Conservation (phyloP, 106 monocot species). For the Xerophyta viscosa region DNA sequence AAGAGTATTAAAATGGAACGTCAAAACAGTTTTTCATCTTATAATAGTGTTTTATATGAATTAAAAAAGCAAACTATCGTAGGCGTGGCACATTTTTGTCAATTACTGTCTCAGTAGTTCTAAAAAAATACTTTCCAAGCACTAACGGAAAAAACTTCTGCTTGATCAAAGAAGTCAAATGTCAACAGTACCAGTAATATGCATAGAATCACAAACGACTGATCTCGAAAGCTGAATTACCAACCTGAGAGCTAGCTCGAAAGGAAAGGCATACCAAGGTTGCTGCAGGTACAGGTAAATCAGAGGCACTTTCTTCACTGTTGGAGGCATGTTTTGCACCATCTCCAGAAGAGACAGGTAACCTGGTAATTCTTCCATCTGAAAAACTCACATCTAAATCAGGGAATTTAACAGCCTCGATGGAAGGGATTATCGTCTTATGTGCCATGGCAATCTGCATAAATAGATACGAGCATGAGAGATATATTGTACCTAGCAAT, state of each 20-base stretch:
- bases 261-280: conserved; percentile 82
- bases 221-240: no score
- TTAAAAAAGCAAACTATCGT: no score
- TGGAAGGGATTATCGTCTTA: conserved; percentile 65
- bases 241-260: conserved; percentile 90
- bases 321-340: conserved; percentile 11
- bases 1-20: not conserved
- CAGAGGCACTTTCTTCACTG: conserved; percentile 10
- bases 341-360: conserved; percentile 35
- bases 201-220: no score
- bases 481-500: not conserved
- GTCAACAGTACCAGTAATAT: no score
- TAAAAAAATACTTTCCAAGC: no score
- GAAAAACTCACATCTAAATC: conserved; percentile 50
- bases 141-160: no score
- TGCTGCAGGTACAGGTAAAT: conserved; percentile 19
- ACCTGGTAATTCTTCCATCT: conserved; percentile 38
- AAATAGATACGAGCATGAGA: conserved; percentile 8
- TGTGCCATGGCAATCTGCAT: conserved; percentile 81
- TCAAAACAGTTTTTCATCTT: no score
- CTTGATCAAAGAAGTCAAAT: no score
- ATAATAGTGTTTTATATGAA: no score
- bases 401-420: conserved; percentile 64
- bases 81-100: no score
- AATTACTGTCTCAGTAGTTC: no score